A percentile compares a stretch with the other conserved stretches of the same genome.
Conservation (phyloP, 306 rosid genomes). For the Prunus davidiana region DNA sequence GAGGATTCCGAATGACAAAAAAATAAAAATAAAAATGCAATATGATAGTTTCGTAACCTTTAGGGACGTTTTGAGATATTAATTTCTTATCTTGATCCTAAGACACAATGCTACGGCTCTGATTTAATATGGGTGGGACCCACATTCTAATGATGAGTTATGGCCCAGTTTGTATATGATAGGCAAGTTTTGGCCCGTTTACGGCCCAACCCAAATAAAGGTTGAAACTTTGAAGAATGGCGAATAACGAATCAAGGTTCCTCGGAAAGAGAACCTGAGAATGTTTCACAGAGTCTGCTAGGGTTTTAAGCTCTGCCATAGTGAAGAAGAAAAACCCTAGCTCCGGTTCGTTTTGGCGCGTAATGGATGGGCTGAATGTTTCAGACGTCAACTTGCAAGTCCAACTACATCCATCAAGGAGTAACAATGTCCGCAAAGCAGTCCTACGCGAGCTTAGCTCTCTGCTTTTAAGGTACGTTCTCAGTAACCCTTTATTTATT, state of each 20-base stretch:
- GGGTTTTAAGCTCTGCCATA: slow-evolving; percentile 11
- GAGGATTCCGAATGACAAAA: no score
- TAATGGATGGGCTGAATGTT: slow-evolving; percentile 79
- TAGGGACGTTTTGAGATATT: no score
- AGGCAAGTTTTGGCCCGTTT: neutral
- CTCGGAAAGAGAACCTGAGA: neutral
- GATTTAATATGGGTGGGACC: neutral
- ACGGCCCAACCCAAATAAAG: neutral
- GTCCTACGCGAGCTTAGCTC: slow-evolving; percentile 13
- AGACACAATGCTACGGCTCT: neutral
- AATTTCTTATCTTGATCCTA: neutral
- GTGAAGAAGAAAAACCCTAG: neutral
- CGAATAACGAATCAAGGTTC: neutral
- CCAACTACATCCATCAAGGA: slow-evolving; percentile 61
- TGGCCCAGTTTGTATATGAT: neutral
- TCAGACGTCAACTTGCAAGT: slow-evolving; percentile 58
- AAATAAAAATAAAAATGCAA: rapidly evolving
- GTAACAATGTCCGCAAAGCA: slow-evolving; percentile 31
- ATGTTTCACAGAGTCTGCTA: neutral
- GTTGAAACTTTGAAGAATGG: neutral
- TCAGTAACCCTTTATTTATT: neutral
- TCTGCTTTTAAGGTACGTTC: slow-evolving; percentile 40
- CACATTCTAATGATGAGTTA: neutral
- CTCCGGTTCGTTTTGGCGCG: neutral
- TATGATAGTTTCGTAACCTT: no score